Conservation (phyloP, 1,284 basidiomycete genomes). For the Sanghuangporus weigelae region DNA sequence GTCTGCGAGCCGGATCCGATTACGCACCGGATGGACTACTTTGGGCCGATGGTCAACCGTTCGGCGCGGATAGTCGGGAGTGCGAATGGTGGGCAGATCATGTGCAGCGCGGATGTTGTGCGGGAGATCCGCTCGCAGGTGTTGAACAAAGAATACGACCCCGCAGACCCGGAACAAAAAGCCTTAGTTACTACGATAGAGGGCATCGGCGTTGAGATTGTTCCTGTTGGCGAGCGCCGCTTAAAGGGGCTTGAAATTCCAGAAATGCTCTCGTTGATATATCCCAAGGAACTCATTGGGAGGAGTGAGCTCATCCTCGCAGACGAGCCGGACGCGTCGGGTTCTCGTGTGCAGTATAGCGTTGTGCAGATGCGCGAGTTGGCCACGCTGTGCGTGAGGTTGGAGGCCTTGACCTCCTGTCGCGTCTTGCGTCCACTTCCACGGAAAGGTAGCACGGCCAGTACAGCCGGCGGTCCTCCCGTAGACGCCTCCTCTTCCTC, state of each 20-base stretch:
- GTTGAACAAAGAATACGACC: constrained; percentile 48
- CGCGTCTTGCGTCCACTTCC: constrained; percentile 53
- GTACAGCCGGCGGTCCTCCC: constrained; percentile 15
- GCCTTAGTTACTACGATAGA: constrained; percentile 66
- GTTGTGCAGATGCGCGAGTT: constrained; percentile 78
- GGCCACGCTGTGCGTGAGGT: constrained; percentile 70
- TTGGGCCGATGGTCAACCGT: constrained; percentile 91
- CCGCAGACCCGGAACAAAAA: constrained; percentile 43
- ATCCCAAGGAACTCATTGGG: constrained; percentile 72
- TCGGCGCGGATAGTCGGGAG: constrained; percentile 81
- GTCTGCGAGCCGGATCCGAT: constrained; percentile 93
- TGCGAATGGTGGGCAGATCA: constrained; percentile 92
- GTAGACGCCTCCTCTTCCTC: background rate
- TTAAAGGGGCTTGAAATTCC: constrained; percentile 93
- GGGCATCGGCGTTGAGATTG: constrained; percentile 69
- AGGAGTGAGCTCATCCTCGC: constrained; percentile 57
- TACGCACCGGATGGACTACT: constrained; percentile 97
- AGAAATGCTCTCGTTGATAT: constrained; percentile 82
- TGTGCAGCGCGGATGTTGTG: constrained; percentile 87
- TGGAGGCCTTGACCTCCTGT: constrained; percentile 75
- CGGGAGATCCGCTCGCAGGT: constrained; percentile 73
- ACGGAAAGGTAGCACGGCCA: constrained; percentile 45
- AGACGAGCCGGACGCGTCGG: constrained; percentile 38
- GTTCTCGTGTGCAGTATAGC: constrained; percentile 61
- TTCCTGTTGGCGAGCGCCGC: constrained; percentile 83